Conservation (phyloP, 2,329 filamentous ascomycete genomes). For the Fusarium guadeloupense region DNA sequence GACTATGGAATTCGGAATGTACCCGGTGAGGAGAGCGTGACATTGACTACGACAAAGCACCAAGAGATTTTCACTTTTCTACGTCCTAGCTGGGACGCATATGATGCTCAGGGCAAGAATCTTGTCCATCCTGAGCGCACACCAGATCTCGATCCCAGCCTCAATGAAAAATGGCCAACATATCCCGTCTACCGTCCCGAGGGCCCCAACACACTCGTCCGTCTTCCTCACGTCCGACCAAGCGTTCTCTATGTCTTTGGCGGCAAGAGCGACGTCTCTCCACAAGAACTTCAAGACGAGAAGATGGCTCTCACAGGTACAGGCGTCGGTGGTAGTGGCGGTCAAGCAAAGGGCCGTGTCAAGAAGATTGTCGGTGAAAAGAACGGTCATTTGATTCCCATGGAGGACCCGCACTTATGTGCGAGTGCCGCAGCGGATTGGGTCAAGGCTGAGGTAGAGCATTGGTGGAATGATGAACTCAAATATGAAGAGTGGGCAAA, state of each 20-base stretch:
- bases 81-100: constrained; percentile 64
- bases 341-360: constrained; percentile 71
- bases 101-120: constrained; percentile 49
- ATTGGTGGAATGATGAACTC: constrained; percentile 66
- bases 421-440: constrained; percentile 69
- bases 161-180: constrained; percentile 48
- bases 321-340: constrained; percentile 74
- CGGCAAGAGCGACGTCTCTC: constrained; percentile 64
- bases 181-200: constrained; percentile 76
- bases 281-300: constrained; percentile 58
- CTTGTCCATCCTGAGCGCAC: constrained; percentile 53
- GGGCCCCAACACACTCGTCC: constrained; percentile 62
- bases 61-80: constrained; percentile 81
- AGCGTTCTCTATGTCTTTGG: constrained; percentile 77
- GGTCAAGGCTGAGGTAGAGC: constrained; percentile 63
- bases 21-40: constrained; percentile 62
- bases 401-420: constrained; percentile 76
- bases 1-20: constrained; percentile 77
- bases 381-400: constrained; percentile 82
- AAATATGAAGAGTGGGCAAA: constrained; percentile 65
- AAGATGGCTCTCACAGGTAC: constrained; percentile 72
- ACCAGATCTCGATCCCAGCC: constrained; percentile 57
- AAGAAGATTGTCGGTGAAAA: constrained; percentile 69
- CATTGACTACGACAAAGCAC: constrained; percentile 83
- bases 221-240: constrained; percentile 70